phyloP scores from a whole-genome alignment of 2,329 filamentous ascomycete species.

The Hirsutella rhossiliensis region DNA sequence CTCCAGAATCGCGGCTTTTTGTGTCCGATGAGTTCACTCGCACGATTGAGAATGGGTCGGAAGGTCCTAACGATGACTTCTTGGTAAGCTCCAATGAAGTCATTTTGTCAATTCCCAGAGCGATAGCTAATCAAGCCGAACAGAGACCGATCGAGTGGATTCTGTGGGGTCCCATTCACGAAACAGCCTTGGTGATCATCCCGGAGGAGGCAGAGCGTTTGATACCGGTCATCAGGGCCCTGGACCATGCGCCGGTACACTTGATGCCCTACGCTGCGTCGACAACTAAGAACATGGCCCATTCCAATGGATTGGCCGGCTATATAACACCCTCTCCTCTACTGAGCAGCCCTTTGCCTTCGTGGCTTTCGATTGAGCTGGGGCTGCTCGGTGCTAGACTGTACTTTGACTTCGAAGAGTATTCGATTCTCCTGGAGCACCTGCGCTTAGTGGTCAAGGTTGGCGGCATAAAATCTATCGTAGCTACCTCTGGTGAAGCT shows the following conservation, averaged over 20 bases:
- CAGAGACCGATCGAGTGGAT: conserved; percentile 47
- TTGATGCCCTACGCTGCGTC: conserved; percentile 48
- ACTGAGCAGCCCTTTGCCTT: conserved; percentile 25
- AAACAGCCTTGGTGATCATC: conserved; percentile 43
- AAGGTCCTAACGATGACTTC: conserved; percentile 1
- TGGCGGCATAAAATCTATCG: background rate
- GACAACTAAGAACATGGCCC: conserved; percentile 45
- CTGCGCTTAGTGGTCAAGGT: background rate
- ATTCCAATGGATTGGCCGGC: conserved; percentile 42
- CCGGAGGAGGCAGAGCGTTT: conserved; percentile 51
- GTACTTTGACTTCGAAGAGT: conserved; percentile 43
- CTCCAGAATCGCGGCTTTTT: conserved; percentile 13
- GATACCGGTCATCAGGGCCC: conserved; percentile 28
- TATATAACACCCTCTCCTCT: conserved; percentile 38
- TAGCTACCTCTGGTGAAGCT: no score
- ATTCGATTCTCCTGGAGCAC: conserved; percentile 14
- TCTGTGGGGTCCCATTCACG: conserved; percentile 34
- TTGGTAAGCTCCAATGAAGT: conserved; percentile 2
- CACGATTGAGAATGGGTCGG: conserved; percentile 2
- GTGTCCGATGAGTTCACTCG: conserved; percentile 17
- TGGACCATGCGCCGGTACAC: conserved; percentile 17
- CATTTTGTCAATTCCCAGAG: background rate
- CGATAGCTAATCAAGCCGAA: background rate
- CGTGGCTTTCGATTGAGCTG: conserved; percentile 44
- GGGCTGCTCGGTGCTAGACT: conserved; percentile 49